Percentiles rank a stretch among this genome's conserved stretches.
Conservation (phyloP, 192 early-diverging fungal genomes). For the Gryganskiella cystojenkinii region DNA sequence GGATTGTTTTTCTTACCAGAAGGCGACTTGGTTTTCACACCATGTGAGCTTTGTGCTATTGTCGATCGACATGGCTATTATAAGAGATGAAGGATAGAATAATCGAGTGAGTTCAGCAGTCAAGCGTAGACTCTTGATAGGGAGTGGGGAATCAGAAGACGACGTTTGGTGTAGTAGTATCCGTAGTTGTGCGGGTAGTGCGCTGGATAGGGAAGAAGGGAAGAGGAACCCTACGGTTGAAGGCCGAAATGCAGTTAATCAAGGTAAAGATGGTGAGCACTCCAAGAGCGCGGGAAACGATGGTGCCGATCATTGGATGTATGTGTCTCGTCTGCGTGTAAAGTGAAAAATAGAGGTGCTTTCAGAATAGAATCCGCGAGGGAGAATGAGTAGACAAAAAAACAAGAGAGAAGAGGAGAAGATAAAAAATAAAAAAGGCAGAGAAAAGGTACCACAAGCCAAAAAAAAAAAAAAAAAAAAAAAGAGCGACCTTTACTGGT, state of each 20-base stretch:
- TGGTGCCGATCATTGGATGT: constrained; percentile 7
- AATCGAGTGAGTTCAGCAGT: neutral
- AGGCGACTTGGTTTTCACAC: constrained; percentile 46
- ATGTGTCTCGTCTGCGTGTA: neutral
- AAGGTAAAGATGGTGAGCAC: constrained; percentile 1
- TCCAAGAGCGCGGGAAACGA: constrained; percentile 12
- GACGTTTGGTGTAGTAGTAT: no score
- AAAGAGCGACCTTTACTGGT: no score
- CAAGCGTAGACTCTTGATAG: no score
- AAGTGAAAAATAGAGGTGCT: neutral
- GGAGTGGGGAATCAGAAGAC: no score
- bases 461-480: no score
- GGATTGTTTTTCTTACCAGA: constrained; percentile 21
- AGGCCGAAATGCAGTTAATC: constrained; percentile 23
- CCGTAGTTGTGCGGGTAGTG: neutral
- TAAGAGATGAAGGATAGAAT: no score
- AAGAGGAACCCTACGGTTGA: constrained; percentile 22
- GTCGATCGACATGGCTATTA: constrained; percentile 30
- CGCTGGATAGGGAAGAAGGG: neutral
- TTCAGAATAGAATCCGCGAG: neutral
- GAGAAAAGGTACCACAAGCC: no score
- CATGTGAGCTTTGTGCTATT: constrained; percentile 48
- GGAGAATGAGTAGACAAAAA: neutral
- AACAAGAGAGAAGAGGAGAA: neutral
- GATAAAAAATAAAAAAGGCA: neutral